These are phyloP conservation scores for Paramecium octaurelia DNA, from an alignment of 73 alveolate species.

Conservation along the genomic window DNA sequence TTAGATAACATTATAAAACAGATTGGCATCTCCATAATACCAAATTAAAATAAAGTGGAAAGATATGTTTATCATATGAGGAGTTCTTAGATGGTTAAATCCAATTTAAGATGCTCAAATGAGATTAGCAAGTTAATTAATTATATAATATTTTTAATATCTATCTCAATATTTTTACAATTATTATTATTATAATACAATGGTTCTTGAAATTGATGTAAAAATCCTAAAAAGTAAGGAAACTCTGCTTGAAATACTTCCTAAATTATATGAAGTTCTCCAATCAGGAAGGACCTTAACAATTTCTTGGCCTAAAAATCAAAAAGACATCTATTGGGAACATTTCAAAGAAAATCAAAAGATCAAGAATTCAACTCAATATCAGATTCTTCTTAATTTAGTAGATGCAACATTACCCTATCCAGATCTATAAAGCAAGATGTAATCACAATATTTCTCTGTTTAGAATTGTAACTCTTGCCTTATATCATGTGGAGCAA, in stretches of 20 bases:
- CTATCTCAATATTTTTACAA: neutral
- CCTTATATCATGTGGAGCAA: neutral
- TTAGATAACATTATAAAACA: conserved; percentile 72
- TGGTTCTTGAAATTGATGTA: neutral
- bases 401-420: neutral
- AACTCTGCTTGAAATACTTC: neutral
- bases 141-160: neutral
- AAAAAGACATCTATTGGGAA: neutral
- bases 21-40: conserved; percentile 74
- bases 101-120: neutral
- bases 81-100: neutral
- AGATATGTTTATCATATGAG: neutral
- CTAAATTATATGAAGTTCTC: neutral
- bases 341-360: neutral
- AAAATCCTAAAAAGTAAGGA: neutral
- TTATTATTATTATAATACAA: neutral
- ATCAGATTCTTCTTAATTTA: neutral
- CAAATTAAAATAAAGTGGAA: conserved; percentile 55
- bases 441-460: neutral
- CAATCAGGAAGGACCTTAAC: neutral
- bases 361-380: neutral
- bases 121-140: neutral
- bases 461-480: neutral
- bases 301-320: neutral
- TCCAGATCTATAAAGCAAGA: neutral